Evolutionary conservation across 768 basidiomycete species (phyloP), one percentile per base, ranked within the genome.

Genomic region (Termitomyces heimii): DNA sequence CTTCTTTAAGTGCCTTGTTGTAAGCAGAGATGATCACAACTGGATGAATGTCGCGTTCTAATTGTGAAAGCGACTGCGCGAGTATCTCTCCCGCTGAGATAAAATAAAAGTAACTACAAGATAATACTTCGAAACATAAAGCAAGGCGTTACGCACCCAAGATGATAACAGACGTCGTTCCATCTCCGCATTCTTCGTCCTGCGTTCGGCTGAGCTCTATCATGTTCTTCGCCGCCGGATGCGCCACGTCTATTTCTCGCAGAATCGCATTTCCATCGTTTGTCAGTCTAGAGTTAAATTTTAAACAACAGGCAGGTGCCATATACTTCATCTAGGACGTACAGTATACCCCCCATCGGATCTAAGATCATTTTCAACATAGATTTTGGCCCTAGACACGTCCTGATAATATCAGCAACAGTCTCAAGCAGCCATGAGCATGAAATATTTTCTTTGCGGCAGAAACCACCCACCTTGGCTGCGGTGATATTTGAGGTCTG

Each of bases 331-430:
- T 39, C 47, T 32, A 9, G 7, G 22, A 78, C 85, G 54, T 57
- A 96, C 96, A 98, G 68, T 65, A 99, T 98, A 54, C 97, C 97
- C 53, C 97, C 97, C 97, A 99, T 98, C 1, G 95, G 95, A 75
- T 98, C 96, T 44, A 98, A 75, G 64, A 98, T 97, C 97, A 99
- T 98, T 80, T 98, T 99, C 53, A 98, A 77, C 97, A 98, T 98
- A 42, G 97, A 87, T 68, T 97, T 96, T 0, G 96, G 96, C 1
- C 95, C 97, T 35, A 98, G 72, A 82, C 97, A 98, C 60, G 96
- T 98, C 60, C 96, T 74, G 65, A 98, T 98, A 5, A 99, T 95
- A 79, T 98, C 97, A 60, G 96, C 94, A 1, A 98, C 94, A 9
- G 94, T 97, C 94, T 95, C 57, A 22, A 55, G 14, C 29, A 52